Evolutionary conservation across 306 rosid species (phyloP).

Genomic region (Casuarina glauca): DNA sequence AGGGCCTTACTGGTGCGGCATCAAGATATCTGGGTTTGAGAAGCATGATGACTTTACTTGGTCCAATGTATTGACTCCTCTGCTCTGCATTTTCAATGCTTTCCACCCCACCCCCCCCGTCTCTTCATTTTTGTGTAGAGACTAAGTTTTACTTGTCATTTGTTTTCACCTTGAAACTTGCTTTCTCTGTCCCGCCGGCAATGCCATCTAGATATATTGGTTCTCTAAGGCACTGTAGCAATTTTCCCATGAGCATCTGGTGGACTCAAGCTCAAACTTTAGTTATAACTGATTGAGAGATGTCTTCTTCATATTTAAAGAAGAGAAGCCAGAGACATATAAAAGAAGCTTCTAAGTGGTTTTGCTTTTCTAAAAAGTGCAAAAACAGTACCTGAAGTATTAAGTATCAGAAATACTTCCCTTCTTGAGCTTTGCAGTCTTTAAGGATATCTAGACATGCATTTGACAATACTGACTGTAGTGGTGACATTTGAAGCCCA

Average conservation of each 20-base stretch:
- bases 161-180: not conserved
- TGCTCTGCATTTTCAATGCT: constrained; percentile 10
- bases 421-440: not conserved
- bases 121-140: not conserved
- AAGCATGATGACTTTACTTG: constrained; percentile 83
- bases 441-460: not conserved
- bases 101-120: too few relatives aligned
- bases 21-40: constrained; percentile 87
- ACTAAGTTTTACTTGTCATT: not conserved
- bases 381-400: not conserved
- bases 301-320: not conserved
- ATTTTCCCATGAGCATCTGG: not conserved
- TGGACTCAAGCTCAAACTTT: not conserved
- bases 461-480: not conserved
- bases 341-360: not conserved
- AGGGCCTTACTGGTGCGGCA: constrained; percentile 93
- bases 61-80: constrained; percentile 74
- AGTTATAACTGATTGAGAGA: not conserved
- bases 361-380: not conserved
- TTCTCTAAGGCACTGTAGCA: not conserved
- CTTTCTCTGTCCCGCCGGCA: not conserved
- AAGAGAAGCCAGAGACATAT: not conserved
- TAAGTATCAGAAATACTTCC: not conserved
- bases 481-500: not conserved
- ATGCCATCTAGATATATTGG: not conserved